phyloP scores from a whole-genome alignment of 2,329 filamentous ascomycete genomes.

The Colletotrichum sp. region DNA sequence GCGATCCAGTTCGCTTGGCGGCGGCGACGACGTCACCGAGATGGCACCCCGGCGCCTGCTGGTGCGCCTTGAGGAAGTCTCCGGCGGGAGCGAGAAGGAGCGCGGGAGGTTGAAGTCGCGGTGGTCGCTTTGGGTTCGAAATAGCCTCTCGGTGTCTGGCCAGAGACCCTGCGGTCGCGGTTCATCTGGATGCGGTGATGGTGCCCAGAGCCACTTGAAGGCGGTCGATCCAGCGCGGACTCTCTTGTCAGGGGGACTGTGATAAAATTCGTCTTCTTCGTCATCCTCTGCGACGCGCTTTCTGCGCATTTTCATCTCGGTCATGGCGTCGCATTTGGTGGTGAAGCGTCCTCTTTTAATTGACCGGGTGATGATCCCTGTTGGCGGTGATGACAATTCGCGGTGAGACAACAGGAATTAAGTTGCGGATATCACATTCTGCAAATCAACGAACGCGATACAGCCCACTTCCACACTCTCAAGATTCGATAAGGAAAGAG shows the following conservation, averaged over 20 bases:
- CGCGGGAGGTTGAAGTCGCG: neutral
- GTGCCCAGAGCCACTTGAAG: conserved; percentile 15
- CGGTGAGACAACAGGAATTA: neutral
- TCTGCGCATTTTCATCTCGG: conserved; percentile 1
- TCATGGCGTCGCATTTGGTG: conserved; percentile 7
- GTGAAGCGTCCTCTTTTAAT: neutral
- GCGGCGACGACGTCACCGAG: conserved; percentile 1
- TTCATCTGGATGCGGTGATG: neutral
- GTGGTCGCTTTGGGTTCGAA: neutral
- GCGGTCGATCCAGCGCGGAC: neutral
- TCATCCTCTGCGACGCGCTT: conserved; percentile 6
- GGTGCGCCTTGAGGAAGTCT: neutral
- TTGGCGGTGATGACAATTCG: too few relatives aligned
- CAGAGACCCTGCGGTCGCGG: neutral
- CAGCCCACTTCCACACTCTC: neutral
- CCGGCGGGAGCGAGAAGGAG: conserved; percentile 3
- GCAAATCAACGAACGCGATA: neutral
- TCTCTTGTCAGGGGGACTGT: neutral
- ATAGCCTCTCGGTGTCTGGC: conserved; percentile 1
- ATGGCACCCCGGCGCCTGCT: conserved; percentile 14
- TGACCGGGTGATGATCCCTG: neutral
- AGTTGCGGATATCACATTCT: neutral
- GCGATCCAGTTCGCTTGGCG: conserved; percentile 1
- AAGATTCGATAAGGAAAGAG: neutral
- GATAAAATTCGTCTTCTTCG: neutral